These are phyloP conservation scores for Colletotrichum sp. DNA, from an alignment of 2,329 filamentous ascomycete genomes.

Conservation along the genomic window DNA sequence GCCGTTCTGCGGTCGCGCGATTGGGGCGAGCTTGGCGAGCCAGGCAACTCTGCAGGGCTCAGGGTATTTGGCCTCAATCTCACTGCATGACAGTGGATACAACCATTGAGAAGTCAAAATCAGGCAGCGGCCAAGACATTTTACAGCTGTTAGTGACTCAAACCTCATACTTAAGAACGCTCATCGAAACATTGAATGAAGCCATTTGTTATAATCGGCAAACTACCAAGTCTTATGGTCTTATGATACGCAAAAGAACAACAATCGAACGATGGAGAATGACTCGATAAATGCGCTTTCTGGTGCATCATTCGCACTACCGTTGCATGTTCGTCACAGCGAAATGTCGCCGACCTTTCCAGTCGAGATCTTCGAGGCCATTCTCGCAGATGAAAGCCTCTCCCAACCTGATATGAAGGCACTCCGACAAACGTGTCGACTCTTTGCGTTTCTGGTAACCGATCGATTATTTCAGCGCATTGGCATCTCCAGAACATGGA, in stretches of 20 bases:
- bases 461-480: not conserved
- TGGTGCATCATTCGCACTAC: not conserved
- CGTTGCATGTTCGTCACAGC: not conserved
- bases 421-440: not conserved
- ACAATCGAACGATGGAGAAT: not conserved
- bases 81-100: not conserved
- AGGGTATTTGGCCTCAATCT: not conserved
- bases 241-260: not conserved
- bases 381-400: not conserved
- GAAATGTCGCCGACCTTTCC: not conserved
- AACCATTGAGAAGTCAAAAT: not conserved
- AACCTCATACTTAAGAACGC: not conserved
- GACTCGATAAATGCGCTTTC: not conserved
- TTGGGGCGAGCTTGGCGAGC: not conserved
- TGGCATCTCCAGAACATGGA: not conserved
- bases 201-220: rapidly evolving
- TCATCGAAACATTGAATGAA: not conserved
- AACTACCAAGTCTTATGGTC: not conserved
- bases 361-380: not conserved
- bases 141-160: not conserved
- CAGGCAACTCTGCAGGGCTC: not conserved
- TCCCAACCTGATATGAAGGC: not conserved
- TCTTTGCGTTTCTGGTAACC: not conserved
- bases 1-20: not conserved
- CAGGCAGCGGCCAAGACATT: not conserved